These are phyloP conservation scores for Phytophthora hybrid DNA, from an alignment of 352 stramenopile genomes.

Conservation along the genomic window DNA sequence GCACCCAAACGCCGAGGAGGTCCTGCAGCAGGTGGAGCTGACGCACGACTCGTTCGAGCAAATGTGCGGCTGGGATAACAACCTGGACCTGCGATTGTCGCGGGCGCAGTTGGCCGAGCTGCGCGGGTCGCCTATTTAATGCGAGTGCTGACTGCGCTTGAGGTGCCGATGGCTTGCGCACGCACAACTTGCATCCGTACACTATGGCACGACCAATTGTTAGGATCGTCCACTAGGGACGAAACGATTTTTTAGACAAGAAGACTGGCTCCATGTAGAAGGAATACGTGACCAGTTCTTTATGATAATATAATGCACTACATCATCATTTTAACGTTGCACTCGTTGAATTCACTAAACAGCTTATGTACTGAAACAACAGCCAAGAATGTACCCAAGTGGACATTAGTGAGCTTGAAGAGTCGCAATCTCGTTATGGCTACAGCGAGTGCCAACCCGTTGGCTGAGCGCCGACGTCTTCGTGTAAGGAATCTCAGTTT, in stretches of 20 bases:
- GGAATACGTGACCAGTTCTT: constrained; percentile 34
- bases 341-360: background rate
- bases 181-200: constrained; percentile 9
- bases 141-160: background rate
- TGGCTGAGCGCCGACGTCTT: constrained; percentile 52
- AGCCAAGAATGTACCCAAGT: background rate
- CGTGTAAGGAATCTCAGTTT: constrained; percentile 32
- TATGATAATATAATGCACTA: constrained; percentile 27
- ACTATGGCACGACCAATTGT: constrained; percentile 22
- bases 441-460: constrained; percentile 30
- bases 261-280: constrained; percentile 23
- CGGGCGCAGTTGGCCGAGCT: constrained; percentile 80
- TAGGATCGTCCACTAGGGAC: constrained; percentile 47
- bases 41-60: constrained; percentile 88
- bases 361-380: background rate
- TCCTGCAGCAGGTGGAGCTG: constrained; percentile 86
- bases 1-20: constrained; percentile 79
- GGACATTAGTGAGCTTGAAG: constrained; percentile 16
- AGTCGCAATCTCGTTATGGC: constrained; percentile 3
- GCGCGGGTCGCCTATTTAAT: constrained; percentile 53
- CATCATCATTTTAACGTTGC: background rate
- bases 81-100: constrained; percentile 81
- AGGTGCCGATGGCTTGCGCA: no score
- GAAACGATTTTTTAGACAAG: constrained; percentile 33
- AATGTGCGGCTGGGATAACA: constrained; percentile 82